phyloP scores from a whole-genome alignment of 257 asterid genomes.

The Solanum peruvianum region DNA sequence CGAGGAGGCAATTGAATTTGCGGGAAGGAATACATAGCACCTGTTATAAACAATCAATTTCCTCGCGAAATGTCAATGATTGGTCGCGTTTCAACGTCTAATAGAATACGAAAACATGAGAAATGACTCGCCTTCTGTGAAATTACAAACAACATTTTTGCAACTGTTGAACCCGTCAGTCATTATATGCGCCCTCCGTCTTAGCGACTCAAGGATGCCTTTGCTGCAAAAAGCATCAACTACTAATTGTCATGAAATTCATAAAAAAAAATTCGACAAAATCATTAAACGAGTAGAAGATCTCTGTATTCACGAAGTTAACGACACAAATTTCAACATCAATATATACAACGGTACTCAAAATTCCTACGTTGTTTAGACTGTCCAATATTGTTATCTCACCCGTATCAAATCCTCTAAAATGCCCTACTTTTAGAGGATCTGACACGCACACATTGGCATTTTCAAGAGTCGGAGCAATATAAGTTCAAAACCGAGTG shows the following conservation, averaged over 20 bases:
- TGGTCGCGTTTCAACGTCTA: not conserved
- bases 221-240: conserved; percentile 40
- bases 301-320: not conserved
- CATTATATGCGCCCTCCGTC: conserved; percentile 89
- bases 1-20: conserved; percentile 84
- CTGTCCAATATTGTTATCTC: not conserved
- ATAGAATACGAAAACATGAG: not conserved
- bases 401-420: not conserved
- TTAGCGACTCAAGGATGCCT: conserved; percentile 79
- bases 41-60: conserved; percentile 20
- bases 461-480: not conserved
- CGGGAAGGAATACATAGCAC: conserved; percentile 99
- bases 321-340: not conserved
- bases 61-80: not conserved
- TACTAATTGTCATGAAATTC: not conserved
- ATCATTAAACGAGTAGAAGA: not conserved
- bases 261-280: not conserved
- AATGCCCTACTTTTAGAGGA: not conserved
- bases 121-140: conserved; percentile 66
- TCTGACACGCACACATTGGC: not conserved
- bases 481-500: not conserved
- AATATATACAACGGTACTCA: not conserved
- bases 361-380: not conserved
- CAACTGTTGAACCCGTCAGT: conserved; percentile 95
- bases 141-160: conserved; percentile 89